A percentile compares a stretch with the other conserved stretches of the same genome.
These are phyloP conservation scores for Rhizopogon vinicolor DNA, from an alignment of 768 basidiomycete species.

Conservation along the genomic window DNA sequence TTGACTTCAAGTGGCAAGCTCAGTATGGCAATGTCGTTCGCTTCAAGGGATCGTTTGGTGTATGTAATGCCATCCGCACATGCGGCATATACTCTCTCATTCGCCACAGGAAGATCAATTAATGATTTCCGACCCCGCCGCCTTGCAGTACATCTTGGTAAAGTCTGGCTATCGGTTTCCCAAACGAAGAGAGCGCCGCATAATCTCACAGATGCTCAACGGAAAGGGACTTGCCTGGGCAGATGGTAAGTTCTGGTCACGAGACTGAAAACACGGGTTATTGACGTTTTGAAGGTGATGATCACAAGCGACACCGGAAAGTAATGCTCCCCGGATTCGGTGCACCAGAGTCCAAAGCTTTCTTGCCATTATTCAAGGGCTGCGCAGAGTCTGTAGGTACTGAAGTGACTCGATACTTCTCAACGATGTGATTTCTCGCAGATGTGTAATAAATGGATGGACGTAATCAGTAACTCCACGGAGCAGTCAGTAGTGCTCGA, in stretches of 20 bases:
- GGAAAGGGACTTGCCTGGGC: slow-evolving; percentile 33
- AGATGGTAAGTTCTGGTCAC: slow-evolving; percentile 21
- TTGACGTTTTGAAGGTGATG: slow-evolving; percentile 13
- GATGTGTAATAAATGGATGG: slow-evolving; percentile 37
- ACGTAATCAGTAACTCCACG: slow-evolving; percentile 24
- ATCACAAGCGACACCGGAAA: slow-evolving; percentile 45
- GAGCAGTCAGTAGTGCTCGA: slow-evolving; percentile 29
- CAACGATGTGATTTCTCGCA: slow-evolving; percentile 5
- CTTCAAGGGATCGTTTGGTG: slow-evolving; percentile 11
- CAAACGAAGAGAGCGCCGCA: slow-evolving; percentile 4
- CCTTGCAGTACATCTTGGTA: slow-evolving; percentile 1
- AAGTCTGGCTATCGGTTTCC: background rate
- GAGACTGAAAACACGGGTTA: background rate
- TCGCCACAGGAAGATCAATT: slow-evolving; percentile 4
- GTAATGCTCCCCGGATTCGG: slow-evolving; percentile 53
- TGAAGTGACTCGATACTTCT: background rate
- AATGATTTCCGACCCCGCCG: background rate
- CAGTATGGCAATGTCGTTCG: slow-evolving; percentile 12
- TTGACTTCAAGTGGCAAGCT: slow-evolving; percentile 14
- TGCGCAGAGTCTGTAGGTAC: slow-evolving; percentile 5
- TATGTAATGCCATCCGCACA: background rate
- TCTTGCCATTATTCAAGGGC: slow-evolving; percentile 42
- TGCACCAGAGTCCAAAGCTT: slow-evolving; percentile 43
- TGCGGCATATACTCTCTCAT: background rate
- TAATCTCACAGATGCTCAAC: background rate